Evolutionary conservation across 345 rosid genomes (phyloP), one percentile per base, ranked within the genome.

Genomic region (Arabidopsis arenosa): DNA sequence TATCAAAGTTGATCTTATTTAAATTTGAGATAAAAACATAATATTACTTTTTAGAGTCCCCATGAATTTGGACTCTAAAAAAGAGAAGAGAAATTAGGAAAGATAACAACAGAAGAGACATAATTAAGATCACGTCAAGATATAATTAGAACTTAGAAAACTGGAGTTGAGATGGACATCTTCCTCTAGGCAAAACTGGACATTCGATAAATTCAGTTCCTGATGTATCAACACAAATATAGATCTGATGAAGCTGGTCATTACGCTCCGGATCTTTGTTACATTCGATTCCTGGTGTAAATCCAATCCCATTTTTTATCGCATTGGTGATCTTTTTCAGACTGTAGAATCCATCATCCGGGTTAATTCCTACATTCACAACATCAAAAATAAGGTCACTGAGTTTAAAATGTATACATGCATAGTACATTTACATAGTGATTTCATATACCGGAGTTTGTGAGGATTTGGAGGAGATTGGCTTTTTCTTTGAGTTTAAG

Each of bases 171-270:
- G 91, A 77, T 23, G 79, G 68, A 72, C 97, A 91, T 73, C 75
- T 75, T 36, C 70, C 58, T 69, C 5, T 80, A 1, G 87, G 91
- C 3, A 76, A 70, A 17, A 80, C 9, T 0, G 96, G 96, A 15
- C 98, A 93, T 36, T 89, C 66, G 5, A 93, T 87, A 66, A 93
- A 75, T 11, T 85, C 85, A 13, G 87, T 71, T 1, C 86, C 98
- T 2, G 92, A 85, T 48, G 82, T 86, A 55, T 91, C 96, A 0
- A 86, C 98, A 35, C 98, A 91, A 66, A 89, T 2, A 48, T 76
- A 91, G 41, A 93, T 74, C 69, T 89, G 78, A 35, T 51, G 80
- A 9, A 93, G 85, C 69, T 91, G 97, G 43, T 71, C 51, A 36
- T 89, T 85, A 3, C 37, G 80, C 0, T 80, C 76, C 0, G 80